A percentile compares a stretch with the other conserved stretches of the same genome.
Evolutionary conservation across 345 rosid genomes (phyloP).

Genomic region (Erysimum cheiranthoides): DNA sequence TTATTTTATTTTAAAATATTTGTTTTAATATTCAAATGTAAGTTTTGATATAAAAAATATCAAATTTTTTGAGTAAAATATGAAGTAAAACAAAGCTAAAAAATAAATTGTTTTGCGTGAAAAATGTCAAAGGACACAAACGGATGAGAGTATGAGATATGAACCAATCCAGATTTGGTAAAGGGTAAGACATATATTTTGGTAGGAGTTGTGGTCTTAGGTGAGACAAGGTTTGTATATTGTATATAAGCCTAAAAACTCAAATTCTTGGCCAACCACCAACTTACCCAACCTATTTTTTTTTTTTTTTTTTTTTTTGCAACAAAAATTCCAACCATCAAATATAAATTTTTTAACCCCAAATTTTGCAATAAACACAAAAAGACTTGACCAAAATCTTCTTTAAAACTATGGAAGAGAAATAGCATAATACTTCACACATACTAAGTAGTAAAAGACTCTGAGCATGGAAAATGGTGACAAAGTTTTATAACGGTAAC

Average conservation of each 20-base stretch:
- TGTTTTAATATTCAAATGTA: neutral
- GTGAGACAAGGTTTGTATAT: constrained; percentile 36
- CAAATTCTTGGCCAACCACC: constrained; percentile 44
- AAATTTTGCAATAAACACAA: neutral
- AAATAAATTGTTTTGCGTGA: neutral
- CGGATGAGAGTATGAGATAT: neutral
- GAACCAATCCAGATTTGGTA: constrained; percentile 20
- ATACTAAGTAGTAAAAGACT: neutral
- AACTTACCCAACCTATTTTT: constrained; percentile 40
- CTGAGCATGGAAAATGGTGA: neutral
- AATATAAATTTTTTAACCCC: neutral
- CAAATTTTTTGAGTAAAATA: neutral
- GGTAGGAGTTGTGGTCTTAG: constrained; percentile 40
- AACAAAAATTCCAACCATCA: constrained; percentile 27
- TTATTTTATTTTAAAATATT: too few relatives aligned
- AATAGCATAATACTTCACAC: neutral
- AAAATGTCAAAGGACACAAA: neutral
- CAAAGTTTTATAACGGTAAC: constrained; percentile 34
- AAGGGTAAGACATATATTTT: neutral
- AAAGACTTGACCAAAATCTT: neutral
- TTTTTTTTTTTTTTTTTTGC: constrained; percentile 4
- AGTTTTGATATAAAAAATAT: neutral
- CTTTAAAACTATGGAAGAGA: neutral
- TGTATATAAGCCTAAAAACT: constrained; percentile 14
- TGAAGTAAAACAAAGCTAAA: neutral